Percentiles rank a stretch among this genome's conserved stretches.
Evolutionary conservation across 768 basidiomycete genomes (phyloP).

Genomic region (Tephrocybe sp.): DNA sequence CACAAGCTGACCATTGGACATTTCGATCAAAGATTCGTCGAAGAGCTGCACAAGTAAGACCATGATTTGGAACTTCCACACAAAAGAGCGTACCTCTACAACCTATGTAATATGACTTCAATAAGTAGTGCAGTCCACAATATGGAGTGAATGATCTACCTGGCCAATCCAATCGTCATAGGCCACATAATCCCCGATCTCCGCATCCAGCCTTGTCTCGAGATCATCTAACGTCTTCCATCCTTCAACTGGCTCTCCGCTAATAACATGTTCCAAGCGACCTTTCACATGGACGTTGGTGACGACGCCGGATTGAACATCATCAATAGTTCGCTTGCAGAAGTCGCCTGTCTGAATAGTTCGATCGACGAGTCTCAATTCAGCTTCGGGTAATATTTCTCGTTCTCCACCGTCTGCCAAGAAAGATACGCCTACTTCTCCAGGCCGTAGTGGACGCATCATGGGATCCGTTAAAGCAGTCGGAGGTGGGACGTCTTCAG

Average conservation of each 20-base stretch:
- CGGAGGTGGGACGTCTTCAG: slow-evolving; percentile 60
- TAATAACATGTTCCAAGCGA: slow-evolving; percentile 76
- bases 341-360: slow-evolving; percentile 76
- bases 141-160: slow-evolving; percentile 38
- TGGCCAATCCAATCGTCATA: slow-evolving; percentile 89
- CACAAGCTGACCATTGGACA: slow-evolving; percentile 61
- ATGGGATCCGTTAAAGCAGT: slow-evolving; percentile 58
- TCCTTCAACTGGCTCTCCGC: slow-evolving; percentile 49
- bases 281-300: slow-evolving; percentile 58
- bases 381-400: slow-evolving; percentile 69
- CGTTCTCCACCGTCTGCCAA: slow-evolving; percentile 47
- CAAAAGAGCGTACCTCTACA: slow-evolving; percentile 55
- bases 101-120: no score
- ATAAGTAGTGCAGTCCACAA: neutral
- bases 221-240: slow-evolving; percentile 65
- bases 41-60: slow-evolving; percentile 53
- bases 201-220: slow-evolving; percentile 54
- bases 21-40: slow-evolving; percentile 76
- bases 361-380: slow-evolving; percentile 72
- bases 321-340: slow-evolving; percentile 75
- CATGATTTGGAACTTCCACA: slow-evolving; percentile 8
- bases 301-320: slow-evolving; percentile 75
- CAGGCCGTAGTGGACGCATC: slow-evolving; percentile 68
- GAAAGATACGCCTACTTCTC: slow-evolving; percentile 83
- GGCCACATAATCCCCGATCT: slow-evolving; percentile 79